A percentile compares a stretch with the other conserved stretches of the same genome.
phyloP scores from a whole-genome alignment of 2,329 filamentous ascomycete genomes.

The Amauroascus verrucosus region DNA sequence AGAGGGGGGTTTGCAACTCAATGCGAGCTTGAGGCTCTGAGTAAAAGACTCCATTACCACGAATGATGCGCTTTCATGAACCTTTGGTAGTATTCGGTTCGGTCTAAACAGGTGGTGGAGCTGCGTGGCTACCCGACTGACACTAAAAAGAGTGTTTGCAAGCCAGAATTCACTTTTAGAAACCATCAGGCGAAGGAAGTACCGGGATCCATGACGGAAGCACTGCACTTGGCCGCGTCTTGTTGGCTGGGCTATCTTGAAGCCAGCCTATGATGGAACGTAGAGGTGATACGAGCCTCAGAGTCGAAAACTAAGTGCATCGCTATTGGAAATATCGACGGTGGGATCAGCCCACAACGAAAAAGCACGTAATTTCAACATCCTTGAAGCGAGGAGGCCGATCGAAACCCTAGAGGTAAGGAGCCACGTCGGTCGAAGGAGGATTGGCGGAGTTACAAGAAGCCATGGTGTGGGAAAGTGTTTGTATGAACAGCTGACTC shows the following conservation, averaged over 20 bases:
- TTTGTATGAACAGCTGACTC: background rate
- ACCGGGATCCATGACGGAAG: background rate
- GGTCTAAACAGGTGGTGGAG: background rate
- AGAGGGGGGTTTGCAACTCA: slow-evolving; percentile 1
- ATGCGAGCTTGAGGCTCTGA: background rate
- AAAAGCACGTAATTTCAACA: background rate
- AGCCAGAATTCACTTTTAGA: background rate
- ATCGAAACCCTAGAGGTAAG: background rate
- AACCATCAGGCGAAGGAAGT: background rate
- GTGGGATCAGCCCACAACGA: background rate
- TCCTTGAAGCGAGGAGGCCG: background rate
- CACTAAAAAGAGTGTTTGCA: slow-evolving; percentile 1
- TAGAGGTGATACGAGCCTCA: slow-evolving; percentile 8
- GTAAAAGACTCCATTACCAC: background rate
- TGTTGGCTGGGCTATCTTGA: slow-evolving; percentile 2
- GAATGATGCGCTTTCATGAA: background rate
- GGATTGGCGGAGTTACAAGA: background rate
- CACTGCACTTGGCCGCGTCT: background rate
- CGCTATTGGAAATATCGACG: background rate
- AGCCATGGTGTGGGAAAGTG: background rate
- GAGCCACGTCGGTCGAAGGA: background rate
- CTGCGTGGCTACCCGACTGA: slow-evolving; percentile 15
- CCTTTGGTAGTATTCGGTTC: background rate
- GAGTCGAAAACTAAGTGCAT: background rate
- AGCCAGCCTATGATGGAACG: background rate